A percentile compares a stretch with the other conserved stretches of the same genome.
phyloP scores from a whole-genome alignment of 306 rosid genomes.

The Dalbergia cultrata region DNA sequence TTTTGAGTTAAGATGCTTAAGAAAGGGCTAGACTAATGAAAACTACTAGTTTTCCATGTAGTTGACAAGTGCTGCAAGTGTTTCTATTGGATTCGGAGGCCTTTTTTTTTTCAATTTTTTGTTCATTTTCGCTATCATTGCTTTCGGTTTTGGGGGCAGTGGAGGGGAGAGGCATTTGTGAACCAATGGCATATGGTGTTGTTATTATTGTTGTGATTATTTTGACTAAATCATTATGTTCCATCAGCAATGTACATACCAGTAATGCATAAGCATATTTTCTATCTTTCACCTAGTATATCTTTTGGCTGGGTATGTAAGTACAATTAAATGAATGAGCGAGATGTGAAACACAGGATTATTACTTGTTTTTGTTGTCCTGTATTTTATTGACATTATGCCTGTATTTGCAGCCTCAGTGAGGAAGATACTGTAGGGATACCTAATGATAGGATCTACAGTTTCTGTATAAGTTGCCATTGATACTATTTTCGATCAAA shows the following conservation, averaged over 20 bases:
- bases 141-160: not conserved
- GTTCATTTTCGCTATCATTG: conserved; percentile 13
- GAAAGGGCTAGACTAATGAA: not conserved
- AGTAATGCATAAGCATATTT: not conserved
- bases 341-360: not conserved
- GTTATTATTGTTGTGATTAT: not conserved
- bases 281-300: conserved; percentile 10
- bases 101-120: too few relatives aligned
- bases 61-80: conserved; percentile 17
- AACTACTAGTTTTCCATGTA: conserved; percentile 6
- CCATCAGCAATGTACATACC: not conserved
- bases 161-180: not conserved
- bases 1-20: conserved; percentile 11
- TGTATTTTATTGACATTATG: conserved; percentile 23
- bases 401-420: conserved; percentile 48
- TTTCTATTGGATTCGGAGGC: not conserved
- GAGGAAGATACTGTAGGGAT: conserved; percentile 46
- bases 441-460: conserved; percentile 48
- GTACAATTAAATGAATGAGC: not conserved
- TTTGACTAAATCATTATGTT: not conserved
- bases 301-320: not conserved
- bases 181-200: conserved; percentile 12
- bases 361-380: conserved; percentile 12
- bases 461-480: conserved; percentile 44
- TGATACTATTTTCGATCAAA: conserved; percentile 47